A percentile compares a stretch with the other conserved stretches of the same genome.
phyloP scores from a whole-genome alignment of 768 basidiomycete genomes.

The Lactarius deliciosus region DNA sequence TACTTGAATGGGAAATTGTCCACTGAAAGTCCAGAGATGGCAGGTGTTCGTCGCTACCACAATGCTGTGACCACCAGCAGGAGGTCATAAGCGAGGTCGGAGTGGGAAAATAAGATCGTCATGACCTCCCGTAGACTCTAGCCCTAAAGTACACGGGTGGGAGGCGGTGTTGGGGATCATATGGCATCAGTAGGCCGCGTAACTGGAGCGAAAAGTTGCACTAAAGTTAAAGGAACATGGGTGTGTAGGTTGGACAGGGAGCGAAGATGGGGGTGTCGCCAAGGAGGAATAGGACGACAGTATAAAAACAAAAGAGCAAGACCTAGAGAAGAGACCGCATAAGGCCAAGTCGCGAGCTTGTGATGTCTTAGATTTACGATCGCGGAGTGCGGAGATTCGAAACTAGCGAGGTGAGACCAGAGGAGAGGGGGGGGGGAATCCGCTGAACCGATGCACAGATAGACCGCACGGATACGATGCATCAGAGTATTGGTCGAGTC shows the following conservation, averaged over 20 bases:
- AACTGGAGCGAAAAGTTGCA: not conserved
- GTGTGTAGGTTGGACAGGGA: not conserved
- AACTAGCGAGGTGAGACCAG: not conserved
- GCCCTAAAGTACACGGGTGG: not conserved
- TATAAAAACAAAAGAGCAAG: not conserved
- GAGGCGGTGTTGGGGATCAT: not conserved
- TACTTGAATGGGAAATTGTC: not conserved
- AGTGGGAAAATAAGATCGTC: conserved; percentile 1
- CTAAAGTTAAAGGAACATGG: not conserved
- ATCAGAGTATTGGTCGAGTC: not conserved
- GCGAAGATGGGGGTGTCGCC: not conserved
- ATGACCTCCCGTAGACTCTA: not conserved
- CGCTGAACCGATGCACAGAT: not conserved
- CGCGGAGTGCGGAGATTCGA: conserved; percentile 16
- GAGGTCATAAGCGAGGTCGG: conserved; percentile 11
- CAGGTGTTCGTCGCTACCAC: not conserved
- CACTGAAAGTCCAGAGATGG: not conserved
- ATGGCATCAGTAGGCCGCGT: not conserved
- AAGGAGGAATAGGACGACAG: not conserved
- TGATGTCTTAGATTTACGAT: conserved; percentile 18
- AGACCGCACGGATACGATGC: not conserved
- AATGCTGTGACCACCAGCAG: not conserved
- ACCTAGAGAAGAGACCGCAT: not conserved
- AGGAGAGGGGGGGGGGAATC: not conserved
- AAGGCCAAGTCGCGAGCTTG: not conserved